Base-by-base conservation (phyloP, 495 filamentous ascomycete genomes). In the Oleoguttula mirabilis region DNA sequence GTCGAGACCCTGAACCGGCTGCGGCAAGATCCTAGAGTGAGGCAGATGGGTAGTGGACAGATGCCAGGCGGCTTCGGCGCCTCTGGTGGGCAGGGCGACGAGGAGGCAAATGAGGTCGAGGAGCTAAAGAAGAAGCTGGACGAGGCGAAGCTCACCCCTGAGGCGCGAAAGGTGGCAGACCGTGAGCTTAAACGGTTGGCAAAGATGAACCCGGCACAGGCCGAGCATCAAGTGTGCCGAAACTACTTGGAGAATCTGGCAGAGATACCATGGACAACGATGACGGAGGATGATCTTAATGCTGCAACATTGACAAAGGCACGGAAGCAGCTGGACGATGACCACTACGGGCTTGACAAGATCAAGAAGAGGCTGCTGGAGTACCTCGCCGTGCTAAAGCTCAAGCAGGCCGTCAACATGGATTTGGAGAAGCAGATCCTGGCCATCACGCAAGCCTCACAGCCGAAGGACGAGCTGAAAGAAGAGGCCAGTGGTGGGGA, bases 341-440 rank as follows among this genome's bases (percentile, higher is more conserved):
- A 96, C 59, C 92, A 99, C 57, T 96, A 96, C 50, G 92, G 92
- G 3, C 67, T 99, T 16, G 84, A 96, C 50, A 90, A 90, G 62
- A 90, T 96, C 53, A 99, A 99, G 72, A 96, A 94, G 70, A 71
- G 92, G 32, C 62, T 99, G 14, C 66, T 96, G 4, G 93, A 96
- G 56, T 99, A 99, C 57, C 73, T 99, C 14, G 93, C 92, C 12
- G 92, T 99, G 20, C 69, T 99, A 21, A 80, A 88, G 42, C 65
- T 99, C 44, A 99, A 96, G 71, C 87, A 94, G 56, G 74, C 80
- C 12, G 78, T 84, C 47, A 94, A 95, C 40, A 64, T 75, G 27
- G 79, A 80, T 38, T 67, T 94, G 4, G 80, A 94, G 33, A 73
- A 71, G 12, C 77, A 90, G 48, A 82, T 92, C 45, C 46, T 57